Percentiles rank a stretch among this genome's conserved stretches.
These are phyloP conservation scores for Cicer yamashitae DNA, from an alignment of 306 rosid species.

Conservation along the genomic window DNA sequence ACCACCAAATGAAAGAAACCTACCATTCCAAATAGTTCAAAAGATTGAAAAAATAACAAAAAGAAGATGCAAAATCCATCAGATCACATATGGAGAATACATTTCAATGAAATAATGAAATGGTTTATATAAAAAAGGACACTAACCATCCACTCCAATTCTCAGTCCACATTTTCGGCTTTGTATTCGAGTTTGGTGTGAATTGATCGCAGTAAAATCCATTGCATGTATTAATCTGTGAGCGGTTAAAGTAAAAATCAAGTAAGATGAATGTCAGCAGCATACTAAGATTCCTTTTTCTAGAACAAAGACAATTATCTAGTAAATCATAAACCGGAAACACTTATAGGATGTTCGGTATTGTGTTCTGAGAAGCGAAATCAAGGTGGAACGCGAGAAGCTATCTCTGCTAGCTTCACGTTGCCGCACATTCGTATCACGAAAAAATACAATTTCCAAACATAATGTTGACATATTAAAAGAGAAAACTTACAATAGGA, in stretches of 20 bases:
- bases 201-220: slow-evolving; percentile 96
- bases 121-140: slow-evolving; percentile 26
- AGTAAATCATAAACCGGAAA: slow-evolving; percentile 16
- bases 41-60: slow-evolving; percentile 10
- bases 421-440: no score
- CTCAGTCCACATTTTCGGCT: slow-evolving; percentile 98
- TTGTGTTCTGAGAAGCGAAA: no score
- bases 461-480: slow-evolving; percentile 1
- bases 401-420: no score
- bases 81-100: slow-evolving; percentile 14
- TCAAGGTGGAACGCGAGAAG: no score
- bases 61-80: background rate
- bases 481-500: slow-evolving; percentile 71
- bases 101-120: slow-evolving; percentile 33
- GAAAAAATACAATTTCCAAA: no score
- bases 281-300: background rate
- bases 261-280: slow-evolving; percentile 35
- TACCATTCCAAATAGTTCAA: slow-evolving; percentile 42
- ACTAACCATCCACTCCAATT: slow-evolving; percentile 93
- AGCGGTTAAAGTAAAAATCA: slow-evolving; percentile 35
- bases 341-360: background rate
- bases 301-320: slow-evolving; percentile 3
- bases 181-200: slow-evolving; percentile 78
- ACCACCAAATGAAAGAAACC: slow-evolving; percentile 92
- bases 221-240: slow-evolving; percentile 94